Percentiles rank a stretch among this genome's conserved stretches.
Conservation (phyloP, 2,329 filamentous ascomycete species). For the Pseudogymnoascus verrucosus region DNA sequence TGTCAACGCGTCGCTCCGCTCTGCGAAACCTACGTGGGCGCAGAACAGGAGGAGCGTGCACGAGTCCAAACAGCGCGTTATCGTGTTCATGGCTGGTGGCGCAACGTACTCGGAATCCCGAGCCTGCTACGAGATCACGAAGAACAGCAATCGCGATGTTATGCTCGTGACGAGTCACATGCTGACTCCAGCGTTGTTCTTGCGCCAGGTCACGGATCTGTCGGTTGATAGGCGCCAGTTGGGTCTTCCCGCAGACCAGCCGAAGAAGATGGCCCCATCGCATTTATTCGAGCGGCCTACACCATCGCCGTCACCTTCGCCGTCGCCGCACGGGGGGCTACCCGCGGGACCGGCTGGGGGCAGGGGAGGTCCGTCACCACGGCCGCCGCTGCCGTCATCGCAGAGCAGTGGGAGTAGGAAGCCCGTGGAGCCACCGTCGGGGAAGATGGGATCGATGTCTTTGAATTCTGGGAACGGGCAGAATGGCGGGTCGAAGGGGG, state of each 20-base stretch:
- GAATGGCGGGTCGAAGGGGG: constrained; percentile 23
- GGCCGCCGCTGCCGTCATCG: constrained; percentile 18
- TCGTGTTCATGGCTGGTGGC: constrained; percentile 92
- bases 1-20: constrained; percentile 68
- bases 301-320: constrained; percentile 42
- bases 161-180: constrained; percentile 88
- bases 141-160: constrained; percentile 67
- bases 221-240: constrained; percentile 66
- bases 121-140: constrained; percentile 78
- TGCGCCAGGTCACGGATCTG: constrained; percentile 75
- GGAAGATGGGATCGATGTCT: constrained; percentile 20
- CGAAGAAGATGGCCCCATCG: constrained; percentile 71
- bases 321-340: constrained; percentile 22
- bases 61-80: constrained; percentile 82
- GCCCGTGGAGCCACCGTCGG: constrained; percentile 23
- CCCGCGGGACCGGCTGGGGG: constrained; percentile 14
- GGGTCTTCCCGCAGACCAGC: constrained; percentile 72
- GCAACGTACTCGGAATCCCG: constrained; percentile 89
- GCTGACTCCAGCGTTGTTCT: constrained; percentile 74
- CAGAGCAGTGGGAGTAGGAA: constrained; percentile 17
- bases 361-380: constrained; percentile 23
- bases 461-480: constrained; percentile 22
- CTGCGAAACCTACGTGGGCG: constrained; percentile 93
- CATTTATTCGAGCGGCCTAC: constrained; percentile 74
- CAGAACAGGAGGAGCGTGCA: constrained; percentile 64